Conservation (phyloP, 768 basidiomycete genomes). For the Tulasnella calospora region DNA sequence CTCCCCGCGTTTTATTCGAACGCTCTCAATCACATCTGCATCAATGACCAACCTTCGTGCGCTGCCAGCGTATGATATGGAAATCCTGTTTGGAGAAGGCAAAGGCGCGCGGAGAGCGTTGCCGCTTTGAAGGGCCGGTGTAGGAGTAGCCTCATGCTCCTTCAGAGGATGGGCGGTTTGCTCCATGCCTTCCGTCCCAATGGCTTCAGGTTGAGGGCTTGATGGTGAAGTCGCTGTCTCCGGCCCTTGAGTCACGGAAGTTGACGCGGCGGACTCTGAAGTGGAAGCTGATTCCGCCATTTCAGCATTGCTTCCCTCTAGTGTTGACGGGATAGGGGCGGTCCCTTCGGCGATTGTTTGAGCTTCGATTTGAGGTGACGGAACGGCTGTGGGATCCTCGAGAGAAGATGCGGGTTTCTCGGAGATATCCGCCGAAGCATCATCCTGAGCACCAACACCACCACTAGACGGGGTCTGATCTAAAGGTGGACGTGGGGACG, state of each 20-base stretch:
- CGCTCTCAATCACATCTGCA: conserved; percentile 74
- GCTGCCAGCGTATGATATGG: conserved; percentile 90
- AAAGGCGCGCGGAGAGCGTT: conserved; percentile 1
- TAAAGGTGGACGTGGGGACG: not conserved
- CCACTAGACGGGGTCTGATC: not conserved
- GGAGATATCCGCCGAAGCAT: not conserved
- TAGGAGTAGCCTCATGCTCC: not conserved
- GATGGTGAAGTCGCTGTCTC: not conserved
- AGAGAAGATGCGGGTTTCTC: not conserved
- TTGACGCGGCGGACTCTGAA: not conserved
- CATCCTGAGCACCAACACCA: not conserved
- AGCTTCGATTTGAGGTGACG: not conserved
- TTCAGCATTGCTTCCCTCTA: not conserved
- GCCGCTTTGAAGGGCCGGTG: conserved; percentile 24
- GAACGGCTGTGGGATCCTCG: not conserved
- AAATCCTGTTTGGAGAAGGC: conserved; percentile 47
- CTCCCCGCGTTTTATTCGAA: conserved; percentile 74
- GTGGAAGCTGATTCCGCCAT: not conserved
- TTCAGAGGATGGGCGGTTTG: not conserved
- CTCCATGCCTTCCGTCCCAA: not conserved
- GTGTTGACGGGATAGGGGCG: not conserved
- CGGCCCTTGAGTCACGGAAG: not conserved
- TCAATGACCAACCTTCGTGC: conserved; percentile 82
- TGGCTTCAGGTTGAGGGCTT: not conserved
- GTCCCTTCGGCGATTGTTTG: not conserved